These are phyloP conservation scores for Camellia granthamiana DNA, from an alignment of 148 eudicot species.

Conservation along the genomic window DNA sequence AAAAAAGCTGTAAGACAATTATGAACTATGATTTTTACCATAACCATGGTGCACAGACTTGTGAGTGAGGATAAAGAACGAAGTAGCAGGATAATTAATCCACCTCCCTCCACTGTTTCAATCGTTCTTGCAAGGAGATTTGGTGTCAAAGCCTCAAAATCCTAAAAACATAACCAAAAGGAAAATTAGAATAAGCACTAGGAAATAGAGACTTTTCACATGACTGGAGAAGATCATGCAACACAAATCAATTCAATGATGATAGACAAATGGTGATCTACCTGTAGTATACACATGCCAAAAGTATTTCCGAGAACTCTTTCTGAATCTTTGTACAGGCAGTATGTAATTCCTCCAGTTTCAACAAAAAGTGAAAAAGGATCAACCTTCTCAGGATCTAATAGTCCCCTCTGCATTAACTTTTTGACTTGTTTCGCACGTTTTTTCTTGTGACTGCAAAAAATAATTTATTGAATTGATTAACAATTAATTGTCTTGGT, in stretches of 20 bases:
- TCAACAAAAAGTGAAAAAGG: conserved; percentile 75
- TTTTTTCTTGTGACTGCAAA: conserved; percentile 75
- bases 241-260: background rate
- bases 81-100: conserved; percentile 70
- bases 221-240: background rate
- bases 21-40: conserved; percentile 46
- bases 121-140: conserved; percentile 93
- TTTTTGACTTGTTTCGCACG: conserved; percentile 73
- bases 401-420: conserved; percentile 55
- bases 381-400: conserved; percentile 87
- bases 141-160: conserved; percentile 97
- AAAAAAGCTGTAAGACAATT: background rate
- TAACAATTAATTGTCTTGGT: background rate
- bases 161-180: conserved; percentile 40
- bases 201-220: background rate
- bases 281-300: conserved; percentile 98
- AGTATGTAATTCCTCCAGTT: conserved; percentile 72
- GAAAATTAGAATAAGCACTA: conserved; percentile 3
- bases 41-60: conserved; percentile 91
- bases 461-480: background rate
- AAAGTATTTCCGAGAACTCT: conserved; percentile 91
- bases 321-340: conserved; percentile 86
- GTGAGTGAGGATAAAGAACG: conserved; percentile 87
- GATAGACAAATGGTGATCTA: conserved; percentile 18
- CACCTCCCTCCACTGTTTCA: conserved; percentile 99